Base-by-base conservation (phyloP, 208 protist genomes). In the Crithidia thermophila region DNA sequence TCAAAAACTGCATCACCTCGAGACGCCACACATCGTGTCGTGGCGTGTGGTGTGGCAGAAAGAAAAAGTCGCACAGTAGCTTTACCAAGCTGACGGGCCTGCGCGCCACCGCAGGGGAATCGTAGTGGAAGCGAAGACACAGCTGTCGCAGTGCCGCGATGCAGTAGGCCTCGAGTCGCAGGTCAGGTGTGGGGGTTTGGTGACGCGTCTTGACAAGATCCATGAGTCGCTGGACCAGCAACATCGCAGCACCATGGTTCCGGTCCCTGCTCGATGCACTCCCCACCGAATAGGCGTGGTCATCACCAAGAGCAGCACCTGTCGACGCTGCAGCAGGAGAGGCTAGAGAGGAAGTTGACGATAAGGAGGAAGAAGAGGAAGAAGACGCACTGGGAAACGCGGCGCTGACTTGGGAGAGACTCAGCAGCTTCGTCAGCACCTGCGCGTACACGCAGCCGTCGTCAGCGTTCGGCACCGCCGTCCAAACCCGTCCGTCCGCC, bases 1-100 rank as follows among this genome's bases (percentile, higher is more conserved):
- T 71, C 20, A 91, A 43, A 27, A 88, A 77, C 25, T 75, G 56
- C 59, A 88, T 62, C 21, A 72, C 72, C 68, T 91, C 85, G 33
- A 90, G 75, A 21, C 84, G 79, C 88, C 88, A 94, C 20, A 77
- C 75, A 36, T 90, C 83, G n/a, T 79, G 57, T 0, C 88, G 82
- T 0, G 49, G 68, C 31, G 79, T 87, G 56, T 75, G 69, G 23
- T 64, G 59, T 3, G 69, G 69, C 7, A 77, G 69, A 40, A 85
- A 78, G 45, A 81, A 84, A 20, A 79, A 74, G 52, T 94, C 67
- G 53, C 82, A 84, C 11, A 94, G 58, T 4, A 64, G 76, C 56
- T 76, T 81, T 10, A 87, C 65, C 31, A 94, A 53, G 21, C 79
- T 78, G 33, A 82, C 47, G 30, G 67, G 53, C 4, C 47, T 66